A percentile compares a stretch with the other conserved stretches of the same genome.
phyloP scores from a whole-genome alignment of 2,329 filamentous ascomycete genomes.

The Ustilaginoidea virens region DNA sequence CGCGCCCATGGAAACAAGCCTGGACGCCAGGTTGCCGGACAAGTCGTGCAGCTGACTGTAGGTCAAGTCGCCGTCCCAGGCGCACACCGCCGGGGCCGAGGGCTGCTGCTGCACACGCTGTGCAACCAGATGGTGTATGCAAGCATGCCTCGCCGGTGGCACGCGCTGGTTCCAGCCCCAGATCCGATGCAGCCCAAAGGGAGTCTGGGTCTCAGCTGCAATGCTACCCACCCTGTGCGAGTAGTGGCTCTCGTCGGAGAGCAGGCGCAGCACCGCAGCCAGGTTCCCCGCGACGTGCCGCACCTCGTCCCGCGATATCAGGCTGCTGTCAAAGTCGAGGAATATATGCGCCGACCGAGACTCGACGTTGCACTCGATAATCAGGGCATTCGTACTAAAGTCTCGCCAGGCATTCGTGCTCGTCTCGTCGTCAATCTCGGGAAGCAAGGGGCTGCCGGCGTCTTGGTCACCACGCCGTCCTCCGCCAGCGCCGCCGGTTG shows the following conservation, averaged over 20 bases:
- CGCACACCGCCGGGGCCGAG: slow-evolving; percentile 4
- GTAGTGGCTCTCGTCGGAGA: neutral
- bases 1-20: too few species aligned
- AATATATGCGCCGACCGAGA: neutral
- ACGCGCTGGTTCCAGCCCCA: neutral
- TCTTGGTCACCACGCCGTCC: neutral
- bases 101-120: slow-evolving; percentile 1
- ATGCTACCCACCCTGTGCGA: too few species aligned
- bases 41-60: slow-evolving; percentile 10
- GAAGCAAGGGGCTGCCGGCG: slow-evolving; percentile 4
- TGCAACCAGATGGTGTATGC: slow-evolving; percentile 2
- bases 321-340: neutral
- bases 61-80: slow-evolving; percentile 13
- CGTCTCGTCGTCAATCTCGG: neutral
- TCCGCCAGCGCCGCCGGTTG: slow-evolving; percentile 1
- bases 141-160: neutral
- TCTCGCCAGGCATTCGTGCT: slow-evolving; percentile 3
- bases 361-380: slow-evolving; percentile 6
- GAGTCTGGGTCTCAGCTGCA: too few species aligned
- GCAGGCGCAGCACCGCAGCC: neutral
- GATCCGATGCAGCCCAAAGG: neutral
- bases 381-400: slow-evolving; percentile 7
- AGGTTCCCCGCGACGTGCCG: neutral
- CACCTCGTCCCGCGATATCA: neutral
- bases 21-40: slow-evolving; percentile 8